Conservation (phyloP, 2,329 filamentous ascomycete genomes). For the Aschersonia sp. region DNA sequence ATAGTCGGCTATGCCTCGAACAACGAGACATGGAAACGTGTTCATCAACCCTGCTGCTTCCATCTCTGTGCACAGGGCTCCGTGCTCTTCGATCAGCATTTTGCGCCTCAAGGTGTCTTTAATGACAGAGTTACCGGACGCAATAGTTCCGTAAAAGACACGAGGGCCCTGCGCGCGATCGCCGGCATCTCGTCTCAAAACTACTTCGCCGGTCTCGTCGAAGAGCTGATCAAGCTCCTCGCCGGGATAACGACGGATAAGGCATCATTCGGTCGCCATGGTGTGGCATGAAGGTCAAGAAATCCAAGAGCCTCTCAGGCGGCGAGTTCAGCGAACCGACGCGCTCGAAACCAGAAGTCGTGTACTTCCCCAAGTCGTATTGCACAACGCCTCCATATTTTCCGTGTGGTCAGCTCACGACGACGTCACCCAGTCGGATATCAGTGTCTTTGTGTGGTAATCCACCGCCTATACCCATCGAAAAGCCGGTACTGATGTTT, state of each 20-base stretch:
- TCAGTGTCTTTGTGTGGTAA: background rate
- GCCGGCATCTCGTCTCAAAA: conserved; percentile 2
- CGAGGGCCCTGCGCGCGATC: too few relatives aligned
- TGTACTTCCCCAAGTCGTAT: background rate
- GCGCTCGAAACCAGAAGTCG: background rate
- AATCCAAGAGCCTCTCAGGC: too few relatives aligned
- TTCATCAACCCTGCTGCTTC: conserved; percentile 14
- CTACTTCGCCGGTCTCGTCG: background rate
- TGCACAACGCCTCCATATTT: background rate
- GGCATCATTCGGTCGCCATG: background rate
- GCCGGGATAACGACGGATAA: too few relatives aligned
- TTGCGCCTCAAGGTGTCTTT: conserved; percentile 10
- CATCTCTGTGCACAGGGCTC: conserved; percentile 12
- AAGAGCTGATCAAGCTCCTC: background rate
- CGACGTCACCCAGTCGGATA: background rate
- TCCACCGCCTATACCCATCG: background rate
- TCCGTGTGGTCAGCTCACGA: background rate
- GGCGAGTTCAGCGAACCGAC: background rate
- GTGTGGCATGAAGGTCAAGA: background rate
- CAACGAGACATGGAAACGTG: conserved; percentile 8
- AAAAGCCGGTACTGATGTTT: background rate
- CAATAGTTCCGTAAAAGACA: conserved; percentile 4
- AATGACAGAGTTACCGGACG: conserved; percentile 7
- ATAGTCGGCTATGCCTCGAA: conserved; percentile 22
- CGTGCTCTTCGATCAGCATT: conserved; percentile 7